A percentile compares a stretch with the other conserved stretches of the same genome.
Evolutionary conservation across 768 basidiomycete genomes (phyloP).

Genomic region (Rhizopogon vinicolor): DNA sequence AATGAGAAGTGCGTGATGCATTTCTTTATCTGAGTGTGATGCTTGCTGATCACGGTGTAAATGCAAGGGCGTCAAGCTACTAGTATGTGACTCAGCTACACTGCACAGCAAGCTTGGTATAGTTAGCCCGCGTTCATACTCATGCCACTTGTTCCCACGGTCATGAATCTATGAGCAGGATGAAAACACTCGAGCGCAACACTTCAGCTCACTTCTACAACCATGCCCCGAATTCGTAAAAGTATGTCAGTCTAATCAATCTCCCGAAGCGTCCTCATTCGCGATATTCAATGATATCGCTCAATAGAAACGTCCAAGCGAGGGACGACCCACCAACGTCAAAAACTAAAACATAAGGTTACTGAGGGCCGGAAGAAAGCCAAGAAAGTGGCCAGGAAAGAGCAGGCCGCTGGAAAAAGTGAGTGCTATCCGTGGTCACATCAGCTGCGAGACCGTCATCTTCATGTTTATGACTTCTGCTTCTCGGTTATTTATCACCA

Average conservation of each 20-base stretch:
- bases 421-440: not conserved
- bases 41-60: not conserved
- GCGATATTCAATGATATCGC: conserved; percentile 1
- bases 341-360: conserved; percentile 70
- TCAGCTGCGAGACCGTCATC: not conserved
- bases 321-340: conserved; percentile 64
- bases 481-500: conserved; percentile 2
- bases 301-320: conserved; percentile 80
- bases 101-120: not conserved
- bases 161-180: not conserved
- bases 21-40: not conserved
- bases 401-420: conserved; percentile 86
- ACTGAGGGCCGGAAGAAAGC: conserved; percentile 74
- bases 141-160: not conserved
- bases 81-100: not conserved
- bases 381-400: conserved; percentile 68
- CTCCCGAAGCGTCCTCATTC: conserved; percentile 6
- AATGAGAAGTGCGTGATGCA: not conserved
- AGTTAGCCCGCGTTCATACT: too few relatives aligned
- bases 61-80: not conserved
- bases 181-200: too few relatives aligned
- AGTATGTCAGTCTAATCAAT: conserved; percentile 34
- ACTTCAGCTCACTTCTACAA: not conserved
- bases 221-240: conserved; percentile 69
- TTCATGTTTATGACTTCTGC: not conserved